These are phyloP conservation scores for Monosporascus sp. DNA, from an alignment of 2,329 filamentous ascomycete genomes.

Conservation along the genomic window DNA sequence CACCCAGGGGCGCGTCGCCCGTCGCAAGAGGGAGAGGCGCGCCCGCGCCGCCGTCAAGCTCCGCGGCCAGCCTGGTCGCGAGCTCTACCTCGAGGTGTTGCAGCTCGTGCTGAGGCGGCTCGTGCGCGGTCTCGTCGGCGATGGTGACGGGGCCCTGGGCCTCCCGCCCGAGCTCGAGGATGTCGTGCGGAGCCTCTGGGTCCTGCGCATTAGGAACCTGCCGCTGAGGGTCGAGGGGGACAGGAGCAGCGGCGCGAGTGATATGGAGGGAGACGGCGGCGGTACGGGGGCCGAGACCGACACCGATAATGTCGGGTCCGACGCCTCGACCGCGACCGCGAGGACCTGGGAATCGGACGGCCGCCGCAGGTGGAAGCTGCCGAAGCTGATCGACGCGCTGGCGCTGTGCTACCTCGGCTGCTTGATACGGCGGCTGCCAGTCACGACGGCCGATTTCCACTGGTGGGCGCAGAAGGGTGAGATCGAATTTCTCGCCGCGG, in stretches of 20 bases:
- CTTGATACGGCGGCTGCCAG: conserved; percentile 68
- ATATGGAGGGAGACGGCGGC: conserved; percentile 24
- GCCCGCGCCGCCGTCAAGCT: conserved; percentile 53
- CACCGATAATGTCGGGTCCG: conserved; percentile 14
- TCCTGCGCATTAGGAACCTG: conserved; percentile 57
- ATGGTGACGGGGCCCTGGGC: conserved; percentile 37
- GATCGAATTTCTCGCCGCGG: conserved; percentile 67
- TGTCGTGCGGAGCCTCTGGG: conserved; percentile 81
- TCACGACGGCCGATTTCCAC: conserved; percentile 68
- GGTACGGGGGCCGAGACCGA: conserved; percentile 39
- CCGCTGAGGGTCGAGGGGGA: conserved; percentile 44
- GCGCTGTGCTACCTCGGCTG: conserved; percentile 75
- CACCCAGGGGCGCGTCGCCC: conserved; percentile 48
- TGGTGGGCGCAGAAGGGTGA: conserved; percentile 63
- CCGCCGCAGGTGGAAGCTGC: conserved; percentile 49
- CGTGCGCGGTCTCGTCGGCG: conserved; percentile 61
- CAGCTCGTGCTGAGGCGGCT: conserved; percentile 84
- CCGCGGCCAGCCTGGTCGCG: conserved; percentile 62
- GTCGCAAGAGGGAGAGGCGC: conserved; percentile 53
- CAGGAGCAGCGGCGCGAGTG: conserved; percentile 19
- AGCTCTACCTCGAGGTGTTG: conserved; percentile 77
- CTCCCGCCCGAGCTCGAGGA: conserved; percentile 71
- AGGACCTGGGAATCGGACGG: conserved; percentile 39
- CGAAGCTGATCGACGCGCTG: conserved; percentile 69
- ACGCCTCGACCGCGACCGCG: conserved; percentile 23